Evolutionary conservation across 345 rosid genomes (phyloP), one percentile per base, ranked within the genome.

Genomic region (Sonneratia alba): DNA sequence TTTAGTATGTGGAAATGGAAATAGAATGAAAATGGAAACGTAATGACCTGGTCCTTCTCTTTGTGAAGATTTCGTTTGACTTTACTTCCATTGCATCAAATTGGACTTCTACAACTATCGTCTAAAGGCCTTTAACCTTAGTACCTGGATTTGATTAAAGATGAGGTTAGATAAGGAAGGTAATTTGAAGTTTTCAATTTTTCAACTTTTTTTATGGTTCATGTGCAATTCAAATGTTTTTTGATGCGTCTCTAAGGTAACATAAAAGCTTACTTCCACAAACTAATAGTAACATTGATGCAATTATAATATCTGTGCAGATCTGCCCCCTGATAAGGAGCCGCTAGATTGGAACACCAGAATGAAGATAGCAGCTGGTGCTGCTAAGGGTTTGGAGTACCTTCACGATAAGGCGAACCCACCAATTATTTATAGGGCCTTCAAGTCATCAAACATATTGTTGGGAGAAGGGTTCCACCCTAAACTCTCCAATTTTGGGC

Each of bases 311-410:
- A 5, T 42, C 45, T 73, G 51, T 43, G 37, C 82, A 91, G 97
- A 90, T 84, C 89, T 92, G 75, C 94, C 97, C 71, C 92, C 89
- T 64, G 98, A 89, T 32, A 92, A 95, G 87, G 97, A 90, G 70
- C 85, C 97, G 1, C 83, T 92, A 63, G 96, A 92, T 76, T 95
- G 99, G 99, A 95, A 89, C 86, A 88, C 85, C 59, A 89, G 99
- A 78, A 92, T 95, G 99, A 92, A 86, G 83, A 90, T 95, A 77
- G 99, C 99, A 27, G 96, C 97, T 36, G 99, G 99, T 72, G 99
- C 99, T 19, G 98, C 99, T 3, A 90, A 79, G 86, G 99, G 98
- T 59, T 86, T 95, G 82, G 99, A 95, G 75, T 92, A 90, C 70
- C 83, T 95, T 66, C 99, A 95, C 61, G 97, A 95, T 61, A 84